A percentile compares a stretch with the other conserved stretches of the same genome.
phyloP scores from a whole-genome alignment of 179 eudicot species.

The Spinacia oleracea region DNA sequence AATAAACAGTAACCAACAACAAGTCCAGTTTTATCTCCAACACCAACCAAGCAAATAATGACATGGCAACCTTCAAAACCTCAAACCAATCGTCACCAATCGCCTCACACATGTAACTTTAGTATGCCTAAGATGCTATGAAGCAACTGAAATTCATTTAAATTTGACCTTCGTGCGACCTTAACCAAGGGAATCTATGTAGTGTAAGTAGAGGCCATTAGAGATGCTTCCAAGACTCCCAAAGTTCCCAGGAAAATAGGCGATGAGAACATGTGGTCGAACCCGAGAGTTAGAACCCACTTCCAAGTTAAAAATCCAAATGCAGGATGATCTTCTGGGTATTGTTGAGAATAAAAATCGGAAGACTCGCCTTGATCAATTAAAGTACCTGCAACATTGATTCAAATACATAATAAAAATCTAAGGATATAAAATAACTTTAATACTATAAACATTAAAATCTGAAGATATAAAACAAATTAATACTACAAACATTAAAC shows the following conservation, averaged over 20 bases:
- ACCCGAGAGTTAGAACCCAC: slow-evolving; percentile 79
- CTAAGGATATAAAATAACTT: neutral
- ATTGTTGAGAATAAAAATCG: slow-evolving; percentile 74
- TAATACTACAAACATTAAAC: no score
- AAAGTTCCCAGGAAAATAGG: slow-evolving; percentile 75
- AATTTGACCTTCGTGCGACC: slow-evolving; percentile 87
- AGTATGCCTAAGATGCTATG: neutral
- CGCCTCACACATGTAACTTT: neutral
- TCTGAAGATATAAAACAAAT: no score
- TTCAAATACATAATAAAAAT: slow-evolving; percentile 3
- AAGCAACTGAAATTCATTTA: neutral
- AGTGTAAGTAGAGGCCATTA: slow-evolving; percentile 96
- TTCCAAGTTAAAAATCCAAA: slow-evolving; percentile 90
- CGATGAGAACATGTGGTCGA: slow-evolving; percentile 96
- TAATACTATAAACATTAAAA: no score
- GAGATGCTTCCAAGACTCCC: slow-evolving; percentile 72
- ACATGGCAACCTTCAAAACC: neutral
- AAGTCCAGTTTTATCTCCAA: neutral
- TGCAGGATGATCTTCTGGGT: slow-evolving; percentile 83
- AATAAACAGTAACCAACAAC: neutral
- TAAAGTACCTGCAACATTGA: slow-evolving; percentile 57
- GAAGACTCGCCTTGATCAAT: slow-evolving; percentile 93
- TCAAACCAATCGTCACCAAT: neutral
- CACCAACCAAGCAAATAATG: neutral
- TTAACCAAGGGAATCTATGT: slow-evolving; percentile 92